phyloP scores from a whole-genome alignment of 768 basidiomycete genomes.

The Lactarius sanguifluus region DNA sequence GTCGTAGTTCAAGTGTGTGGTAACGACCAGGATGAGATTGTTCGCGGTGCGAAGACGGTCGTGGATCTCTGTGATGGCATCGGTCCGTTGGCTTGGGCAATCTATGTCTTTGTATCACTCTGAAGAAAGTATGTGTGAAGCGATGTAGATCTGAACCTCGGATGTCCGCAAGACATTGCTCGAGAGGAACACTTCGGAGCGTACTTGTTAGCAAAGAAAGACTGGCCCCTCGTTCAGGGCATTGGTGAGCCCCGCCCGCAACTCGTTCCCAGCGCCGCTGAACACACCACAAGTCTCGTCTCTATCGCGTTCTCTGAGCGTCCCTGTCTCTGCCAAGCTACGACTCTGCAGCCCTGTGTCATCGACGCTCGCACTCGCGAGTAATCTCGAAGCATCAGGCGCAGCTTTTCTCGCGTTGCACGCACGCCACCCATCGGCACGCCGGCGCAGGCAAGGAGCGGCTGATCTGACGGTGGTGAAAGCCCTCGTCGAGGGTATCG shows the following conservation, averaged over 20 bases:
- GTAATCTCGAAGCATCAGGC: slow-evolving; percentile 60
- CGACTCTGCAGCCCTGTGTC: slow-evolving; percentile 43
- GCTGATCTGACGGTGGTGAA: slow-evolving; percentile 65
- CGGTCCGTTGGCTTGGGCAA: slow-evolving; percentile 43
- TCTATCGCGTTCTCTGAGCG: slow-evolving; percentile 59
- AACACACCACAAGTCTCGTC: slow-evolving; percentile 50
- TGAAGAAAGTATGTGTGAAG: slow-evolving; percentile 23
- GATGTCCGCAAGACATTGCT: slow-evolving; percentile 75
- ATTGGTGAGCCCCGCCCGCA: slow-evolving; percentile 48
- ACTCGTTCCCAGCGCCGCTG: background rate
- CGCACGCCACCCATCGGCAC: slow-evolving; percentile 68
- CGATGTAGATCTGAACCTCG: slow-evolving; percentile 69
- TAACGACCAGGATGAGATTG: slow-evolving; percentile 60
- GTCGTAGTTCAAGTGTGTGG: slow-evolving; percentile 76
- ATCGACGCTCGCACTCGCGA: slow-evolving; percentile 56
- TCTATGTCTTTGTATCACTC: background rate
- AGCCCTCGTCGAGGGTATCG: slow-evolving; percentile 49
- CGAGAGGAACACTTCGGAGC: slow-evolving; percentile 68
- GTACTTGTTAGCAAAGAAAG: slow-evolving; percentile 69
- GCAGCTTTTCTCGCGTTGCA: slow-evolving; percentile 73
- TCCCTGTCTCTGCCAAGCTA: slow-evolving; percentile 66
- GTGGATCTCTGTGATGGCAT: slow-evolving; percentile 65
- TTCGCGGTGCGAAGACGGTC: slow-evolving; percentile 59
- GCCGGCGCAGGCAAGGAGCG: slow-evolving; percentile 66
- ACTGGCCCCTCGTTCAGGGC: slow-evolving; percentile 65